Base-by-base conservation (phyloP, 176 grass and related monocot species). In the Rhynchospora breviuscula region DNA sequence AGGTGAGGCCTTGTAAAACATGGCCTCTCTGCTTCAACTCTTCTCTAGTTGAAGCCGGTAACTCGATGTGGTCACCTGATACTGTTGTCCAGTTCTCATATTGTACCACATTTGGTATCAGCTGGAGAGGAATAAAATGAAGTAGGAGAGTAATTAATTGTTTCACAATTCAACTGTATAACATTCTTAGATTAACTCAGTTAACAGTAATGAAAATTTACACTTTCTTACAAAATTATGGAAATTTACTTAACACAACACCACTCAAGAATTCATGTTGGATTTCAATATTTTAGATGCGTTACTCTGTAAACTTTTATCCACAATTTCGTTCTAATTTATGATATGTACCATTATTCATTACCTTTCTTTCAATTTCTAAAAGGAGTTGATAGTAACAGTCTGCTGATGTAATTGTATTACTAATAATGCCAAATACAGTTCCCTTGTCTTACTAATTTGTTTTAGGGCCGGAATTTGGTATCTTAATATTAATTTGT, bases 51-150 rank as follows among this genome's bases (percentile, higher is more conserved):
- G 84, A 79, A 13, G 85, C 90, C 52, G 91, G 89, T 43, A 98
- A 81, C 83, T 90, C 83, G 76, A 98, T 94, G 52, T 84, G 87
- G 84, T 93, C 92, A 53, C 89, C 92, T 66, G 69, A 59, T 87
- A 98, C 92, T 84, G 95, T 91, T 56, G 95, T 98, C 95, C 95
- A 98, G 81, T 98, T 98, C 85, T 98, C 95, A 76, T 93, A 98
- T 80, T 85, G 82, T 63, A 94, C 92, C 81, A 81, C 87, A 87
- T 98, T 98, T 44, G 95, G 95, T 65, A 98, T 98, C 81, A 94
- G 82, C 95, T 98, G 86, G 67, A 63, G 13, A 66, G 48, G 35
- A 22, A 54, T 3, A 63, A 31, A 73, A 63, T 1, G 67, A 23
- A 26, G 10, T 82, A 59, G 29, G 0, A 46, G 2, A 4, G 29